Evolutionary conservation across 257 asterid genomes (phyloP).

Genomic region (Nicotiana attenuata): DNA sequence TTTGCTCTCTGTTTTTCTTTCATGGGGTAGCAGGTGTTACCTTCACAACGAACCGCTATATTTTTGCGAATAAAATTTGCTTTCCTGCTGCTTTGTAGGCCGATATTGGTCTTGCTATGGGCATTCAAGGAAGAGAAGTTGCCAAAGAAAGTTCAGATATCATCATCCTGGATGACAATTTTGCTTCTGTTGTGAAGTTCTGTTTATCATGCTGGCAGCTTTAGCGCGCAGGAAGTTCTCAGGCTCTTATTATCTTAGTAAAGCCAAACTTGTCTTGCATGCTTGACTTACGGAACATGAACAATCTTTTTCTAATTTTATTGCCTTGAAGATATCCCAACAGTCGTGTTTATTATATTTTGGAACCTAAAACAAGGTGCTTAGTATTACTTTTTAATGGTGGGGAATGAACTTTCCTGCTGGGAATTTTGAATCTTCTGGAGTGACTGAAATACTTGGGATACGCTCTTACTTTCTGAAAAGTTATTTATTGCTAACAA

Average conservation of each 20-base stretch:
- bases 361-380: background rate
- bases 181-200: conserved; percentile 94
- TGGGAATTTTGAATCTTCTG: background rate
- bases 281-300: background rate
- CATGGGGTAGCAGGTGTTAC: background rate
- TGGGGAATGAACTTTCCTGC: background rate
- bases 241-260: background rate
- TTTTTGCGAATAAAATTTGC: background rate
- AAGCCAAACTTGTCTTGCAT: background rate
- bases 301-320: too few relatives aligned
- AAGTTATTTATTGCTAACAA: background rate
- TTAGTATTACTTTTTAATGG: background rate
- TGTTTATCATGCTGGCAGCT: conserved; percentile 11
- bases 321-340: background rate
- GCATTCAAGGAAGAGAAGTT: conserved; percentile 95
- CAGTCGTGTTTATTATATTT: background rate
- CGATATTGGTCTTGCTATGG: conserved; percentile 98
- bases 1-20: background rate
- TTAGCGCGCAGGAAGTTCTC: background rate
- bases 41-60: background rate
- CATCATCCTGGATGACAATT: conserved; percentile 88
- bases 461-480: background rate
- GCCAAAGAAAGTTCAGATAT: conserved; percentile 99
- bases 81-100: conserved; percentile 46
- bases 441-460: background rate